Percentiles rank a stretch among this genome's conserved stretches.
Conservation (phyloP, 1,284 basidiomycete species). For the Rhodotorula glutinis region DNA sequence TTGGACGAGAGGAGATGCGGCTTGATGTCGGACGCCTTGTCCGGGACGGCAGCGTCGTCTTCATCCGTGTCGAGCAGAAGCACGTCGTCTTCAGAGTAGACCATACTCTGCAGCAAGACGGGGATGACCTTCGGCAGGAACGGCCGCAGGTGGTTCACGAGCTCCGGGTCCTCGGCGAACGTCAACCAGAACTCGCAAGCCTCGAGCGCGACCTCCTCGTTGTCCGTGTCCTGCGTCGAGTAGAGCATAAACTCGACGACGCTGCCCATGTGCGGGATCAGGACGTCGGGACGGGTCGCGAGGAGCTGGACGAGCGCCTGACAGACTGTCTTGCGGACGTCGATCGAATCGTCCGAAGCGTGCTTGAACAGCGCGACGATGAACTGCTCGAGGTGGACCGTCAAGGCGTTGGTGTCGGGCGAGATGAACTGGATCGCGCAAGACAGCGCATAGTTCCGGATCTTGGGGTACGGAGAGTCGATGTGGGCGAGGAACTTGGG, state of each 20-base stretch:
- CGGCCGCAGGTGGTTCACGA: conserved; percentile 78
- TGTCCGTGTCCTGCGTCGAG: conserved; percentile 88
- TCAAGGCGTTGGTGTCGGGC: conserved; percentile 58
- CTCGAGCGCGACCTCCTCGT: conserved; percentile 86
- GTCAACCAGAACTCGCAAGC: conserved; percentile 99
- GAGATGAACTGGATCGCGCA: conserved; percentile 87
- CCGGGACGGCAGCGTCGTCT: conserved; percentile 74
- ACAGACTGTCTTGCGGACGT: conserved; percentile 92
- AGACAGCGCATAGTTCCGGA: conserved; percentile 89
- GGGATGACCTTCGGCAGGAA: conserved; percentile 85
- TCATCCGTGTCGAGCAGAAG: conserved; percentile 89
- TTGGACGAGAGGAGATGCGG: conserved; percentile 85
- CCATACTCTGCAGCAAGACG: conserved; percentile 91
- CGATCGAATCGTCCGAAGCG: conserved; percentile 87
- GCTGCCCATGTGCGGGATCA: conserved; percentile 91
- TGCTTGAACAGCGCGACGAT: conserved; percentile 90
- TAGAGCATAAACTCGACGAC: conserved; percentile 99
- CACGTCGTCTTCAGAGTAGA: conserved; percentile 95
- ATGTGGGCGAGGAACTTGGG: conserved; percentile 84
- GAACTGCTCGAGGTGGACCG: conserved; percentile 79
- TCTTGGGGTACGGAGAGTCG: conserved; percentile 63
- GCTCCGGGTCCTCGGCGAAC: conserved; percentile 89
- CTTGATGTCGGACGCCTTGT: conserved; percentile 88
- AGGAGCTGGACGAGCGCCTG: conserved; percentile 91
- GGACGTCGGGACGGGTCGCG: conserved; percentile 87